Conservation (phyloP, 768 basidiomycete genomes). For the Tulasnella sp. region DNA sequence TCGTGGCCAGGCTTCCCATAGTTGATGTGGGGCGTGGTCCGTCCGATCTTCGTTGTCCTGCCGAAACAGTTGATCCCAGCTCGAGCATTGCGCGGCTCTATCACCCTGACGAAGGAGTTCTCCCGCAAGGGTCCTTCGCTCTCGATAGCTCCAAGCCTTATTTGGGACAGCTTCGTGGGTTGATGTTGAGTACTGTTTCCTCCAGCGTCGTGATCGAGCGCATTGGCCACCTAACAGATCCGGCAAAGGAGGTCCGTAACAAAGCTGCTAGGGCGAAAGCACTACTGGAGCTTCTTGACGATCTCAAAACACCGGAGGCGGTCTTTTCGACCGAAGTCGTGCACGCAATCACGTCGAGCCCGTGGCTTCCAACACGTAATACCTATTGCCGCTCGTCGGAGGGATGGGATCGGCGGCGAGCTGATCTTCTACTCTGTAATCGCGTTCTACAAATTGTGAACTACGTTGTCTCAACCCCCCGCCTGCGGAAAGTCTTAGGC, state of each 20-base stretch:
- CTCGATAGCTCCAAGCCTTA: background rate
- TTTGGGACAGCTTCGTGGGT: background rate
- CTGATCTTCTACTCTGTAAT: background rate
- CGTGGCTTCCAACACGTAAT: background rate
- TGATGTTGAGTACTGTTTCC: background rate
- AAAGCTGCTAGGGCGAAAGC: background rate
- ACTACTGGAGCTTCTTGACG: background rate
- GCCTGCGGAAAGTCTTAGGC: background rate
- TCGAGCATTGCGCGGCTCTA: background rate
- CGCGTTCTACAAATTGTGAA: background rate
- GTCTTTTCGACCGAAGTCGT: background rate
- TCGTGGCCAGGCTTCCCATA: background rate
- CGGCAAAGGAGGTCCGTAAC: background rate
- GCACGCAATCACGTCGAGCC: background rate
- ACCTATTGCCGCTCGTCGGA: background rate
- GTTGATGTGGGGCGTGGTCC: background rate
- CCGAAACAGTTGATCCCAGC: background rate
- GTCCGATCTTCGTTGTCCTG: background rate
- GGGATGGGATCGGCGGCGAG: background rate
- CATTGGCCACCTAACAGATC: background rate
- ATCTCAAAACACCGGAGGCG: background rate
- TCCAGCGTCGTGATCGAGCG: background rate
- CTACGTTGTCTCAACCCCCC: background rate
- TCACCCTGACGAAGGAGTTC: background rate
- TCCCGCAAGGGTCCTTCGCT: background rate